Evolutionary conservation across 305 asterid species (phyloP).

Genomic region (Solanum hybrid): DNA sequence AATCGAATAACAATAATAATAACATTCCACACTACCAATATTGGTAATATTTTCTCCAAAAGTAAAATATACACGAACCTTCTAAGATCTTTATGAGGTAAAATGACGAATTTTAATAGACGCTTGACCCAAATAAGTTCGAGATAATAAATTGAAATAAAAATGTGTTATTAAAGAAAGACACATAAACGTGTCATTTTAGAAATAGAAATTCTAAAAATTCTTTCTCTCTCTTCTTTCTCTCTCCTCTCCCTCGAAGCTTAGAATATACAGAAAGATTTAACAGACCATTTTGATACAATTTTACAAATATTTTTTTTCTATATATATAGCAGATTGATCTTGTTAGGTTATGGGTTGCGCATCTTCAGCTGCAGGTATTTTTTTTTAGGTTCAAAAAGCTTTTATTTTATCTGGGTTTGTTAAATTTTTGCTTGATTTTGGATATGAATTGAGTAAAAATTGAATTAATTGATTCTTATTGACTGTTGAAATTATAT

Average conservation of each 20-base stretch:
- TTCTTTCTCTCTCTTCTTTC: neutral
- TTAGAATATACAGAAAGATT: neutral
- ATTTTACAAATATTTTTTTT: neutral
- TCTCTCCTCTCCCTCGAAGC: neutral
- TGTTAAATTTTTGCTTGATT: neutral
- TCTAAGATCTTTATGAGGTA: too few relatives aligned
- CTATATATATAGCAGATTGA: neutral
- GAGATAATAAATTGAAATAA: neutral
- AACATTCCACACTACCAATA: neutral
- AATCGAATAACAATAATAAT: neutral
- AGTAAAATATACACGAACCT: neutral
- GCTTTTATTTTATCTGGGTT: neutral
- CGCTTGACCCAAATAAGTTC: fast-evolving
- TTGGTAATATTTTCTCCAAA: neutral
- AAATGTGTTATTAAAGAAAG: neutral
- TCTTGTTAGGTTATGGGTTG: constrained; percentile 50
- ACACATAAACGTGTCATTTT: neutral
- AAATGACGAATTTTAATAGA: too few relatives aligned
- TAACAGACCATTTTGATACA: neutral
- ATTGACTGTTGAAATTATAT: constrained; percentile 11
- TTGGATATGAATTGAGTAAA: neutral
- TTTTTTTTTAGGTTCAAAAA: neutral
- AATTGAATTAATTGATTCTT: neutral
- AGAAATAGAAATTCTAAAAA: neutral
- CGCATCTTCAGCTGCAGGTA: constrained; percentile 74